phyloP scores from a whole-genome alignment of 1,284 basidiomycete species.

The Cryptococcus wingfieldii region DNA sequence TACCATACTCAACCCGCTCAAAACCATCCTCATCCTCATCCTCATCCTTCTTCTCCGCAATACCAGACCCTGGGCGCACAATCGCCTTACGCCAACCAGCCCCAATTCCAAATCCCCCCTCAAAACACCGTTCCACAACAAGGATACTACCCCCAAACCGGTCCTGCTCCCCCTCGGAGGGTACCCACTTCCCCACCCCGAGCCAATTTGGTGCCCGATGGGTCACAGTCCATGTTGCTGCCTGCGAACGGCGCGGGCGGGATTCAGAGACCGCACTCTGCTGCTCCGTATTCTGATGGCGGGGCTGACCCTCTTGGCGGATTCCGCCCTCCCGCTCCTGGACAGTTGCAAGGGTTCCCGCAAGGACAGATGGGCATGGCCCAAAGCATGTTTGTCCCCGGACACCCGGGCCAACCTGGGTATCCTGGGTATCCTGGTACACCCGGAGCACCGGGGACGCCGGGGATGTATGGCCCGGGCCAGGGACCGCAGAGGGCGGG shows the following conservation, averaged over 20 bases:
- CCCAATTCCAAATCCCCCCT: not conserved
- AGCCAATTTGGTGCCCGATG: not conserved
- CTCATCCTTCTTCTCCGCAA: not conserved
- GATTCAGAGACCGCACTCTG: not conserved
- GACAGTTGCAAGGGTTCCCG: no score
- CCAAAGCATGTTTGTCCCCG: slow-evolving; percentile 43
- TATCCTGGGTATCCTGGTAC: not conserved
- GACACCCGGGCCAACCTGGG: not conserved
- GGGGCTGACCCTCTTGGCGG: not conserved
- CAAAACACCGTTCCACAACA: not conserved
- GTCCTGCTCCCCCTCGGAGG: not conserved
- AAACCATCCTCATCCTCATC: not conserved
- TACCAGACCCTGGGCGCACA: not conserved
- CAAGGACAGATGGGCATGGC: slow-evolving; percentile 16
- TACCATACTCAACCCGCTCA: not conserved
- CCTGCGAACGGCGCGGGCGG: slow-evolving; percentile 6
- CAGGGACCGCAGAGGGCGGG: slow-evolving; percentile 12
- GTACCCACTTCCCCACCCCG: slow-evolving; percentile 3
- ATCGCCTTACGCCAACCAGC: not conserved
- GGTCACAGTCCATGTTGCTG: slow-evolving; percentile 40
- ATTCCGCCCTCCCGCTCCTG: no score
- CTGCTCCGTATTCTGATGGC: not conserved
- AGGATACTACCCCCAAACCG: not conserved
- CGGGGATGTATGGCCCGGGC: slow-evolving; percentile 10
- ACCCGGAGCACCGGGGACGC: not conserved